phyloP scores from a whole-genome alignment of 2,329 filamentous ascomycete species.

The Ploettnerulaceae sp. region DNA sequence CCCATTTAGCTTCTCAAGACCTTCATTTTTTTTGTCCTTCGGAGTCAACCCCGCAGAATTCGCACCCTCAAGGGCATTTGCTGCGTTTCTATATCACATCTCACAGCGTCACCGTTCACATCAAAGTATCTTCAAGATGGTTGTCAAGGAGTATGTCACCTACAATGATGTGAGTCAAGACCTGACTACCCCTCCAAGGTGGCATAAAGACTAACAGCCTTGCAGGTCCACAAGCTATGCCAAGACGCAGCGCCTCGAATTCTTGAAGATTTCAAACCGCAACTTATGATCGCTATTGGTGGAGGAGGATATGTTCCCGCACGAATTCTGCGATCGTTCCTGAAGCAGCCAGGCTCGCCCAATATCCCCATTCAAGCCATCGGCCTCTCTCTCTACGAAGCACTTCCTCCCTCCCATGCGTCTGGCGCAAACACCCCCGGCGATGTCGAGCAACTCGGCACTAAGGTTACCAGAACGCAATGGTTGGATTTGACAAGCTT shows the following conservation, averaged over 20 bases:
- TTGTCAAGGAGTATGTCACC: conserved; percentile 82
- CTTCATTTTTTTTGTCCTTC: conserved; percentile 10
- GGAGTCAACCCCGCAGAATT: conserved; percentile 14
- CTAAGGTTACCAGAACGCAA: conserved; percentile 94
- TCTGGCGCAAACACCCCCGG: conserved; percentile 43
- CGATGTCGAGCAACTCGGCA: conserved; percentile 67
- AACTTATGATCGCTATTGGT: conserved; percentile 97
- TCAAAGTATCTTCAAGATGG: conserved; percentile 49
- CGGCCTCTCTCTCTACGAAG: conserved; percentile 93
- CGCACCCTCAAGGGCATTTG: conserved; percentile 11
- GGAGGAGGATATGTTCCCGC: conserved; percentile 96
- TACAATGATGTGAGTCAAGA: conserved; percentile 70
- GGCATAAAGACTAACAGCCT: conserved; percentile 19
- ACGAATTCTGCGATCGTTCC: conserved; percentile 93
- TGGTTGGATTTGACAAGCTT: conserved; percentile 90
- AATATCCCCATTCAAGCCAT: conserved; percentile 99
- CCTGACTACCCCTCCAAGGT: conserved; percentile 15
- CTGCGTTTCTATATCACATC: conserved; percentile 4
- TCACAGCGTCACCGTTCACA: not conserved
- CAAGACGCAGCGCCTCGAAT: conserved; percentile 78
- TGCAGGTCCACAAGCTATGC: conserved; percentile 93
- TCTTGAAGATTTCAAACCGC: conserved; percentile 79
- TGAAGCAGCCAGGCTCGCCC: conserved; percentile 77
- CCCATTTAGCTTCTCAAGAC: conserved; percentile 5
- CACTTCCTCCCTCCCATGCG: conserved; percentile 56